Conservation (phyloP, 352 stramenopile genomes). For the Phytophthora tentaculata region DNA sequence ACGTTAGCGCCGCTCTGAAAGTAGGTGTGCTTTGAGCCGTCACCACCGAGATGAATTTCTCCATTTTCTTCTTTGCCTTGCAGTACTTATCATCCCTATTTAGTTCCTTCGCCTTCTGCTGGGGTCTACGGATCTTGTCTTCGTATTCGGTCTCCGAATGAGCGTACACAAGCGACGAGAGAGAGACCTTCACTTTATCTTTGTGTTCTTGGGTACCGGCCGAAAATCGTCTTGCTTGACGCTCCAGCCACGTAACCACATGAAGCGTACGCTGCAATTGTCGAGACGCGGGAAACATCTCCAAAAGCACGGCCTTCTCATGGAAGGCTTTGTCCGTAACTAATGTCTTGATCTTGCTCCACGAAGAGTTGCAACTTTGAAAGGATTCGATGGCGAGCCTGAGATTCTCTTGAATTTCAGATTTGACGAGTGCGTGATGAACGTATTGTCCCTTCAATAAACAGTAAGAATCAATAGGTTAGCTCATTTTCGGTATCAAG, state of each 20-base stretch:
- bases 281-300: too few species aligned
- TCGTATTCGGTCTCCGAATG: not conserved
- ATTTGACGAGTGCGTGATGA: not conserved
- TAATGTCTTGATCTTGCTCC: not conserved
- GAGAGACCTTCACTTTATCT: constrained; percentile 1
- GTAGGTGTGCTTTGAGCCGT: not conserved
- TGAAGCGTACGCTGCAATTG: not conserved
- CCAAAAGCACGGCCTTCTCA: too few species aligned
- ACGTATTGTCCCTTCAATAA: constrained; percentile 12
- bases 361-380: constrained; percentile 2
- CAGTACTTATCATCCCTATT: not conserved
- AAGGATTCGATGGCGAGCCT: constrained; percentile 3
- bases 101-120: not conserved
- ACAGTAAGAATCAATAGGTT: not conserved
- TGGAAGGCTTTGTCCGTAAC: constrained; percentile 18
- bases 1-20: not conserved
- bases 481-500: not conserved
- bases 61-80: not conserved
- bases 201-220: not conserved
- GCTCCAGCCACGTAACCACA: not conserved
- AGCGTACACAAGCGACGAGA: not conserved
- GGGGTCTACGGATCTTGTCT: not conserved
- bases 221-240: not conserved
- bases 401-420: constrained; percentile 6
- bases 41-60: not conserved